Evolutionary conservation across 2,329 filamentous ascomycete species (phyloP).

Genomic region (Dendrostoma leiphaemia): DNA sequence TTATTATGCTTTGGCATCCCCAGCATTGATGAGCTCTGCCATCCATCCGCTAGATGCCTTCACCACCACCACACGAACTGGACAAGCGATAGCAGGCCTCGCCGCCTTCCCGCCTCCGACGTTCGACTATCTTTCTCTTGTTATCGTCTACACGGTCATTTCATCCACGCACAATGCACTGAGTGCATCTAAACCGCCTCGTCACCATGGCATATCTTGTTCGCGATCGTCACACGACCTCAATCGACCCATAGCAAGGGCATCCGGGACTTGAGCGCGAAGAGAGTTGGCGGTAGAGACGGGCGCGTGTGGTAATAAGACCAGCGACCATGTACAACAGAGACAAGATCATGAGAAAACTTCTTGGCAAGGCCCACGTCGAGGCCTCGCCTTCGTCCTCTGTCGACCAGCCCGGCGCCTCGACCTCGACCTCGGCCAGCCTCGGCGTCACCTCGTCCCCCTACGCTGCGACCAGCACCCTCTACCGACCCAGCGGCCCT

Average conservation of each 20-base stretch:
- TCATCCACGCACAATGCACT: too few relatives aligned
- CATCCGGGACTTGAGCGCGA: background rate
- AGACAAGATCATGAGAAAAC: slow-evolving; percentile 59
- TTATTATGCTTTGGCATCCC: too few relatives aligned
- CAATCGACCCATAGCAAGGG: background rate
- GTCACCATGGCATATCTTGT: background rate
- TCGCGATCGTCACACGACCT: background rate
- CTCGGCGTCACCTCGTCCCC: slow-evolving; percentile 44
- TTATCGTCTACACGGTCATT: too few relatives aligned
- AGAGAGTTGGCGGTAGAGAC: background rate
- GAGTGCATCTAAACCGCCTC: background rate
- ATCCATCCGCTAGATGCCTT: too few relatives aligned
- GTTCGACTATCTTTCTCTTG: too few relatives aligned
- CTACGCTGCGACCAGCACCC: slow-evolving; percentile 30
- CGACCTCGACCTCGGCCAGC: background rate
- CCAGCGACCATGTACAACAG: slow-evolving; percentile 47
- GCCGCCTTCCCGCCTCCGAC: too few relatives aligned
- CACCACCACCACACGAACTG: too few relatives aligned
- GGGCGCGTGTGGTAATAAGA: too few relatives aligned
- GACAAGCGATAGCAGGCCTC: too few relatives aligned
- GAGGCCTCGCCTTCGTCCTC: slow-evolving; percentile 46
- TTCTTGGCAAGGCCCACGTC: slow-evolving; percentile 52
- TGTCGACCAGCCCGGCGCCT: slow-evolving; percentile 20
- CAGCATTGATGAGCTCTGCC: too few relatives aligned
- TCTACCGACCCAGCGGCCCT: slow-evolving; percentile 52